These are phyloP conservation scores for Cladorrhinum sp. DNA, from an alignment of 2,329 filamentous ascomycete species.

Conservation along the genomic window DNA sequence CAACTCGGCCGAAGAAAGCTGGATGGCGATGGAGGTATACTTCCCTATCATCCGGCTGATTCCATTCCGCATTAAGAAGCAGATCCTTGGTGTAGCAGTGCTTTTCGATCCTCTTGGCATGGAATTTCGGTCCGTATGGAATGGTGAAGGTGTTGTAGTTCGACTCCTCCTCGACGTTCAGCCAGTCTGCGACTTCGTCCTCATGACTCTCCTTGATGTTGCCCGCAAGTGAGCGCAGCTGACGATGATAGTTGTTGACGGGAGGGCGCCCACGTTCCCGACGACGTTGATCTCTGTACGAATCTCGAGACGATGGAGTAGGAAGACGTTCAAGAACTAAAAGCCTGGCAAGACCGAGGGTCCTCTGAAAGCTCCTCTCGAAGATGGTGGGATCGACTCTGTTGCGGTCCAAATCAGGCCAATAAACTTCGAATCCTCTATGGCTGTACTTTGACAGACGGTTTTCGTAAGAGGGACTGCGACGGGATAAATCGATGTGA, in stretches of 20 bases:
- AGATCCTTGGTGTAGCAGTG: conserved; percentile 78
- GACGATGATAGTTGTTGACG: conserved; percentile 38
- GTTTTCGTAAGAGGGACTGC: conserved; percentile 85
- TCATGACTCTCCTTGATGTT: conserved; percentile 77
- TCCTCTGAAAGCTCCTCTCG: conserved; percentile 73
- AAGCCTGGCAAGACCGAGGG: conserved; percentile 73
- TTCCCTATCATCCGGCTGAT: conserved; percentile 68
- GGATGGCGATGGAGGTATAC: conserved; percentile 81
- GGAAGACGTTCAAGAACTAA: conserved; percentile 78
- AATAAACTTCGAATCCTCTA: conserved; percentile 80
- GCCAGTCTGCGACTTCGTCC: conserved; percentile 82
- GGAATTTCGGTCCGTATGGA: conserved; percentile 61
- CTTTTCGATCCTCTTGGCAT: conserved; percentile 73
- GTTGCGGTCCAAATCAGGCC: conserved; percentile 70
- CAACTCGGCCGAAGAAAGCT: conserved; percentile 74
- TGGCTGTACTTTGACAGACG: conserved; percentile 82
- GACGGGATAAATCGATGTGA: conserved; percentile 71
- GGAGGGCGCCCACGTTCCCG: conserved; percentile 68
- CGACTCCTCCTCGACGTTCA: conserved; percentile 70
- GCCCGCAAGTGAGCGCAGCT: conserved; percentile 47
- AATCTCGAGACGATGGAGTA: conserved; percentile 62
- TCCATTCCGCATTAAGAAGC: conserved; percentile 83
- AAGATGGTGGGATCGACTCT: conserved; percentile 82
- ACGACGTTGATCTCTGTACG: conserved; percentile 68
- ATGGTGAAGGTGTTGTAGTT: conserved; percentile 77